Percentiles rank a stretch among this genome's conserved stretches.
phyloP scores from a whole-genome alignment of 2,329 filamentous ascomycete species.

The Diaporthe vexans region DNA sequence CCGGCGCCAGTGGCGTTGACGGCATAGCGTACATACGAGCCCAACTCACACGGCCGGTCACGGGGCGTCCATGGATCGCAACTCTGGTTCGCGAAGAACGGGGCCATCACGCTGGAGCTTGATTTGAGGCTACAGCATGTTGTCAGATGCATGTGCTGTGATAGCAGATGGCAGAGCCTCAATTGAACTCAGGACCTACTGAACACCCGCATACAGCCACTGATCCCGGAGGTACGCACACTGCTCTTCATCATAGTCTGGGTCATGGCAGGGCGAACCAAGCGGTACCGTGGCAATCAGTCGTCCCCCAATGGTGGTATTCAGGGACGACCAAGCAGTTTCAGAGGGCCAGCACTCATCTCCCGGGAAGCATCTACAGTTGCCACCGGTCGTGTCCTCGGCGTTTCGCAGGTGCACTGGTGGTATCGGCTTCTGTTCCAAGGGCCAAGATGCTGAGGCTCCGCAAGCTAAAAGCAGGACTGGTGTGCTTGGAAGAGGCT shows the following conservation, averaged over 20 bases:
- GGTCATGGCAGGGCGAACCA: conserved; percentile 60
- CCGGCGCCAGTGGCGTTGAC: conserved; percentile 43
- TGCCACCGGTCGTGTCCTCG: not conserved
- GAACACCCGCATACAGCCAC: conserved; percentile 56
- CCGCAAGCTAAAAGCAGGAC: conserved; percentile 1
- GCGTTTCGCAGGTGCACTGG: not conserved
- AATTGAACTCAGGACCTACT: conserved; percentile 46
- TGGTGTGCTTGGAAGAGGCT: not conserved
- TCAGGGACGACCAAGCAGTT: conserved; percentile 59
- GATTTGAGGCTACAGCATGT: conserved; percentile 44
- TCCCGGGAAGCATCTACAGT: conserved; percentile 56
- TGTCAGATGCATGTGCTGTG: not conserved
- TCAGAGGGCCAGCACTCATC: conserved; percentile 64
- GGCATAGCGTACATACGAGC: conserved; percentile 50
- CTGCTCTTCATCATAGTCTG: conserved; percentile 53
- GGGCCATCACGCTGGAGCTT: conserved; percentile 48
- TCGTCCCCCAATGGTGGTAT: conserved; percentile 61
- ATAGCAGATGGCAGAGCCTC: too few species aligned
- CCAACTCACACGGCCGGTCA: conserved; percentile 52
- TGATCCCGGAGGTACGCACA: conserved; percentile 53
- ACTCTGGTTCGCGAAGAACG: conserved; percentile 49
- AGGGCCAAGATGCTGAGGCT: not conserved
- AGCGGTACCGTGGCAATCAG: conserved; percentile 65
- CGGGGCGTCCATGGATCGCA: conserved; percentile 43
- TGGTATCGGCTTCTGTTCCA: conserved; percentile 12